Conservation (phyloP, 1,284 basidiomycete genomes). For the Psilocybe mexicana region DNA sequence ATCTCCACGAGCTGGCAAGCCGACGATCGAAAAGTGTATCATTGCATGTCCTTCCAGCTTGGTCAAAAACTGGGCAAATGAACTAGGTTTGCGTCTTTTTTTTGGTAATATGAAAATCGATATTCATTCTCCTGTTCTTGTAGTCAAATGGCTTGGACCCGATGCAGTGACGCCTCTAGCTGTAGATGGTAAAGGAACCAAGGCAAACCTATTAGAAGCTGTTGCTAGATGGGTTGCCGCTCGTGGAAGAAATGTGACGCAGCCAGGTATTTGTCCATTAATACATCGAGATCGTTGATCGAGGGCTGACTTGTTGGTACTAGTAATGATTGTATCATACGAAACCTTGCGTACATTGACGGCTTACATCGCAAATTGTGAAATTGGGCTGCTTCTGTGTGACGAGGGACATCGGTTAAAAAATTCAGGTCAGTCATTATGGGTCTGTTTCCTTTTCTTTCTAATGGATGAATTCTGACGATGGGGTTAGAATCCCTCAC, state of each 20-base stretch:
- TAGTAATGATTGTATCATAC: conserved; percentile 99
- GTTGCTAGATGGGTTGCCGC: conserved; percentile 89
- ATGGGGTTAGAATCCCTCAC: conserved; percentile 74
- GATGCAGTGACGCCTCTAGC: conserved; percentile 81
- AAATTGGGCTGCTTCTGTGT: conserved; percentile 89
- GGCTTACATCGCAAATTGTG: conserved; percentile 74
- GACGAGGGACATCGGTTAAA: conserved; percentile 98
- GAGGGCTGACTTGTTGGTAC: not conserved
- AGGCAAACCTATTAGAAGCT: conserved; percentile 74
- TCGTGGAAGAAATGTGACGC: conserved; percentile 82
- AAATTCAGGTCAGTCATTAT: conserved; percentile 71
- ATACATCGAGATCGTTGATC: not conserved
- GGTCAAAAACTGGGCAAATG: conserved; percentile 99
- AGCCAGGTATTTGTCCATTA: conserved; percentile 62
- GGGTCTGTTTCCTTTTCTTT: not conserved
- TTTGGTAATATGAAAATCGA: not conserved
- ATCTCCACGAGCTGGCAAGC: conserved; percentile 84
- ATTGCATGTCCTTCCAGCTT: conserved; percentile 97
- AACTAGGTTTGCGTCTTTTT: conserved; percentile 63
- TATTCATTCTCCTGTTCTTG: not conserved
- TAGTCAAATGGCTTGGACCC: conserved; percentile 92
- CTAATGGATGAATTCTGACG: not conserved
- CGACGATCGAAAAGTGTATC: conserved; percentile 96
- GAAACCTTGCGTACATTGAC: conserved; percentile 90
- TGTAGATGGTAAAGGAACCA: conserved; percentile 89